Base-by-base conservation (phyloP, 495 filamentous ascomycete species). In the Aspergillus taichungensis region DNA sequence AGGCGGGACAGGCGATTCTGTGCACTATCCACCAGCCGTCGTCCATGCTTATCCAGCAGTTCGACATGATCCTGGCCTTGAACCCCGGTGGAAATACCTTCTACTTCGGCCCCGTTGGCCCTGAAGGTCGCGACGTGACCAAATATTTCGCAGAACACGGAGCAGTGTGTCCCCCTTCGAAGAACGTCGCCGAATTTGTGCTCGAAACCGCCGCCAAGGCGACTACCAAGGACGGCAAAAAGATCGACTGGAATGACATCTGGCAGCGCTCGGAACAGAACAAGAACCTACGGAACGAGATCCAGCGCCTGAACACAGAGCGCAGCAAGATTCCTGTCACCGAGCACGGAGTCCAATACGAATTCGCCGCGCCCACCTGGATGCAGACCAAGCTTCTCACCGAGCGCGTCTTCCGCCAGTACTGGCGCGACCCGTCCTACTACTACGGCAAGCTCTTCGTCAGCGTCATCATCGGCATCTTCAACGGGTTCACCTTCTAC, bases 401-500 rank as follows among this genome's bases (percentile, higher is more conserved):
- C 27, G 76, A 77, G 56, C 74, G 84, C 9, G 68, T 82, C 30
- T 87, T 86, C 66, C 63, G 62, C 8, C 75, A 85, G 46, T 78
- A 87, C 68, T 88, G 83, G 84, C 74, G 84, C 38, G 68, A 81
- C 46, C 68, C 77, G 45, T 83, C 75, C 36, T 88, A 94, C 70
- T 72, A 82, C 49, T 87, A 85, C 59, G 78, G 80, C 43, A 87
- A 87, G 60, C 67, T 87, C 30, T 86, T 87, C 64, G 73, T 80
- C 44, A 74, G 74, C 29, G 71, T 85, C 34, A 78, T 85, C 50
- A 76, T 84, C 42, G 80, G 80, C 33, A 78, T 82, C 45, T 80
- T 82, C 68, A 87, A 86, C 60, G 83, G 85, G n/a, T 92, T 94
- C 59, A 90, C 88, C 11, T 94, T 92, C 68, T 92, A 76, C 68